phyloP scores from a whole-genome alignment of 768 basidiomycete genomes.

The Leucosporidium scottii region DNA sequence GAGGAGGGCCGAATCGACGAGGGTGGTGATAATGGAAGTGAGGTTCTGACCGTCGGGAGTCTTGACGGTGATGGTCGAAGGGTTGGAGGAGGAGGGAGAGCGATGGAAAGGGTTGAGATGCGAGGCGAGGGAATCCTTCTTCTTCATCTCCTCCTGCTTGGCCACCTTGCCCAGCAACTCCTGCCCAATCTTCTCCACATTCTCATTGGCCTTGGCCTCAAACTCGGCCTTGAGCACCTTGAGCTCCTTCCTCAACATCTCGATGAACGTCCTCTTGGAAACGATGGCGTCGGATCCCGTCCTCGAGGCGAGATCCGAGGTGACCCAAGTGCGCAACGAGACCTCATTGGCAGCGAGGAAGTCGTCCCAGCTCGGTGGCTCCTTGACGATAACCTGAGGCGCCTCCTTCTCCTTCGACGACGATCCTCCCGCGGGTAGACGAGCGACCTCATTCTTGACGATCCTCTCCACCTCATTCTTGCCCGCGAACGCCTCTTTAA shows the following conservation, averaged over 20 bases:
- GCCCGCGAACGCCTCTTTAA: constrained; percentile 43
- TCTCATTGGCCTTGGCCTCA: constrained; percentile 32
- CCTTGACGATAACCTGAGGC: not conserved
- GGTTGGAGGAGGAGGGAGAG: not conserved
- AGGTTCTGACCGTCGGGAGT: constrained; percentile 23
- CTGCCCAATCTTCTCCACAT: constrained; percentile 33
- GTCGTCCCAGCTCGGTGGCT: constrained; percentile 36
- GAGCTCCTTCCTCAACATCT: constrained; percentile 42
- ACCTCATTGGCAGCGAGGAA: constrained; percentile 40
- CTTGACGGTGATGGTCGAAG: constrained; percentile 11
- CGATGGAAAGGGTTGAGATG: constrained; percentile 8
- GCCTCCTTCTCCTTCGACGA: constrained; percentile 6
- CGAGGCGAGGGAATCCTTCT: not conserved
- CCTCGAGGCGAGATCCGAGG: constrained; percentile 38
- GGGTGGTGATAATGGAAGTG: constrained; percentile 55
- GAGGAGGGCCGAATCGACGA: constrained; percentile 70
- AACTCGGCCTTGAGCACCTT: constrained; percentile 36
- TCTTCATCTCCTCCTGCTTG: constrained; percentile 26
- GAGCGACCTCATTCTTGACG: constrained; percentile 8
- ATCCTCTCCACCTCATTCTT: constrained; percentile 29
- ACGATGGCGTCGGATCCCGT: constrained; percentile 38
- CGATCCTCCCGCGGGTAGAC: constrained; percentile 1
- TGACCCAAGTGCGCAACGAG: constrained; percentile 40
- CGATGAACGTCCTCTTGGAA: constrained; percentile 40
- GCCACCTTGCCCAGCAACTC: constrained; percentile 35